Base-by-base conservation (phyloP, 257 asterid genomes). In the Eustoma russellianum region DNA sequence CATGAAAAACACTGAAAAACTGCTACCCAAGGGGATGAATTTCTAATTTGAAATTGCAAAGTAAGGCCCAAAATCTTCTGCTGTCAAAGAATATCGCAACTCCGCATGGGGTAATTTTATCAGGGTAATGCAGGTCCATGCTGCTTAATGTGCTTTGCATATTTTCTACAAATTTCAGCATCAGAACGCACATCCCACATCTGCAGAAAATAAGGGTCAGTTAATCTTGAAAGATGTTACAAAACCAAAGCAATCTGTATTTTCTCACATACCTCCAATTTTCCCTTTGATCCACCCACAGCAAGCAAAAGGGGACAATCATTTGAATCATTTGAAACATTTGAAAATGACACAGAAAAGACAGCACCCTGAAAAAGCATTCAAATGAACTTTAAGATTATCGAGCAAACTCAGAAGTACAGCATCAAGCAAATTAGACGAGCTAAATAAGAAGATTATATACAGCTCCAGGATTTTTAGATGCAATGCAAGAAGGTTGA, bases 221-320 rank as follows among this genome's bases (percentile, higher is more conserved):
- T 46, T 17, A 41, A 7, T 9, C 7, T n/a, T 33, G n/a, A 24
- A 15, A 30, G 11, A 5, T 8, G 7, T 2, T 11, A 38, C 13
- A 38, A 8, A 38, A 5, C 9, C 43, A 38, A 38, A 38, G 13
- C 12, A 38, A 11, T 8, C 12, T 4, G 5, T 4, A 8, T 38
- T 5, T 38, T 46, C 46, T 14, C 46, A 66, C 74, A 41, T 52
- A 86, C 97, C 82, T 83, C 70, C 70, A 86, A 66, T 61, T 79
- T 86, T 54, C 96, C 96, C 57, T 78, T 83, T 41, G 97, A 77
- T 52, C 97, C 97, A 69, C 96, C 96, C 5, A 86, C 60, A 30
- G 94, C 98, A 46, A 86, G 78, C 16, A 74, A 57, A 61, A 74
- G 78, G 55, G 93, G 93, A 62, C 75, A 59, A 66, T 90, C 94